Conservation (phyloP, 2,329 filamentous ascomycete genomes). For the Cladosporium sp. region DNA sequence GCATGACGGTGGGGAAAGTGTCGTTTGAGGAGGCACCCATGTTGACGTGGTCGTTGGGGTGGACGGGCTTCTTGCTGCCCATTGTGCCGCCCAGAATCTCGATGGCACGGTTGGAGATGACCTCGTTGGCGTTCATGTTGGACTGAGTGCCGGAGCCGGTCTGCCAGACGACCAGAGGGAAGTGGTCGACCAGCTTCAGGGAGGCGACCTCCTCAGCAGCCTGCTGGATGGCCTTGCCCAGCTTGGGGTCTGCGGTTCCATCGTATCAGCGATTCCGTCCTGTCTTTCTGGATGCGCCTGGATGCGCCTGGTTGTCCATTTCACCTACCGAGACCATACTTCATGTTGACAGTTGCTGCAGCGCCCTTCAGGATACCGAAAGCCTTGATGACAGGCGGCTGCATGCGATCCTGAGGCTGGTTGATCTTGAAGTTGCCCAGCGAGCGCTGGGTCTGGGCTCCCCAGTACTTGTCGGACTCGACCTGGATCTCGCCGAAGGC, state of each 20-base stretch:
- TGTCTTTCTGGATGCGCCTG: neutral
- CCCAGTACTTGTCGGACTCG: conserved; percentile 92
- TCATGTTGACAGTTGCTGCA: conserved; percentile 91
- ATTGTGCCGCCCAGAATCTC: conserved; percentile 91
- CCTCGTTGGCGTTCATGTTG: conserved; percentile 99
- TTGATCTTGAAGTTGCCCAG: conserved; percentile 99
- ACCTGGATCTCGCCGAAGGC: conserved; percentile 97
- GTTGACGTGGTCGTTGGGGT: conserved; percentile 99
- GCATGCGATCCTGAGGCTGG: conserved; percentile 98
- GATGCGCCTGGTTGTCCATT: neutral
- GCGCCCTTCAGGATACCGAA: conserved; percentile 98
- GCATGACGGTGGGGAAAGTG: conserved; percentile 99
- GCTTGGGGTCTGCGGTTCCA: conserved; percentile 62
- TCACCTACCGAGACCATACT: conserved; percentile 71
- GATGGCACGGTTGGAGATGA: conserved; percentile 98
- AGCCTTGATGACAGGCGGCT: conserved; percentile 80
- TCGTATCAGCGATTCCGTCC: conserved; percentile 1
- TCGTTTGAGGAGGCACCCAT: conserved; percentile 98
- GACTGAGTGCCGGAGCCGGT: conserved; percentile 97
- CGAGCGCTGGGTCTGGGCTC: conserved; percentile 92
- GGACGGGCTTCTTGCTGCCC: conserved; percentile 96
- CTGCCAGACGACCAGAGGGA: conserved; percentile 98
- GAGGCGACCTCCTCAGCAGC: conserved; percentile 89
- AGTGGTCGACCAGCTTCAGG: conserved; percentile 91
- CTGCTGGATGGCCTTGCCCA: conserved; percentile 90